phyloP scores from a whole-genome alignment of 345 rosid genomes.

The Eucalyptus lansdowneana region DNA sequence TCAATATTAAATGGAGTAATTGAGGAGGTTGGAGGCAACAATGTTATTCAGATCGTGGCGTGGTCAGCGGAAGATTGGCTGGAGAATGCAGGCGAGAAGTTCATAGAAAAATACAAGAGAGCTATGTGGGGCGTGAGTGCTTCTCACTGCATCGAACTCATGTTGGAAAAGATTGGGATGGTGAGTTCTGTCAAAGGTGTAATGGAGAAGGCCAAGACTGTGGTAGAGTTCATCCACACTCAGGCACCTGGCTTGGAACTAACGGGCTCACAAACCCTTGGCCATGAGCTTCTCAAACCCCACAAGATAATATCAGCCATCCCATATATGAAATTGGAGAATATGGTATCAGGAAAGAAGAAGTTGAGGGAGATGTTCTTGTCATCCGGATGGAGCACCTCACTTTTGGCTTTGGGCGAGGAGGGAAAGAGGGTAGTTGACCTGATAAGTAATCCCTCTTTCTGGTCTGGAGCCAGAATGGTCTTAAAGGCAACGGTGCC shows the following conservation, averaged over 20 bases:
- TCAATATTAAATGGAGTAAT: conserved; percentile 21
- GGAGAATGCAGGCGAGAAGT: conserved; percentile 24
- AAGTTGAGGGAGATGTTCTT: conserved; percentile 24
- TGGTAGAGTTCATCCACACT: conserved; percentile 9
- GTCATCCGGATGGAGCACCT: conserved; percentile 24
- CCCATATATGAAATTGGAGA: conserved; percentile 5
- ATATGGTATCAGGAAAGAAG: conserved; percentile 20
- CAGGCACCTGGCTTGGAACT: not conserved
- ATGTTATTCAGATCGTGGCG: conserved; percentile 42
- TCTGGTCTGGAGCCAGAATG: conserved; percentile 35
- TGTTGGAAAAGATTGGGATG: conserved; percentile 25
- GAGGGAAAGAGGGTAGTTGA: conserved; percentile 19
- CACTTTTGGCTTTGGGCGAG: conserved; percentile 5
- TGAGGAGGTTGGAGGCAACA: conserved; percentile 34
- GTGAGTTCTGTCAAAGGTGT: conserved; percentile 3
- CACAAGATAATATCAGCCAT: conserved; percentile 19
- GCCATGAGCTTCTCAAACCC: conserved; percentile 12
- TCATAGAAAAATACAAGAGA: conserved; percentile 7
- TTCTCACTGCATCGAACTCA: conserved; percentile 45
- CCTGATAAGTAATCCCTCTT: conserved; percentile 17
- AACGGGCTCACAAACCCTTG: conserved; percentile 5
- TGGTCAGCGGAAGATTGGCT: conserved; percentile 40
- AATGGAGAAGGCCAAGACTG: conserved; percentile 21
- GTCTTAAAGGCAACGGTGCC: conserved; percentile 34
- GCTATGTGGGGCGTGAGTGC: conserved; percentile 50